Conservation (phyloP, 139 green algal species). For the Microglena sp. region DNA sequence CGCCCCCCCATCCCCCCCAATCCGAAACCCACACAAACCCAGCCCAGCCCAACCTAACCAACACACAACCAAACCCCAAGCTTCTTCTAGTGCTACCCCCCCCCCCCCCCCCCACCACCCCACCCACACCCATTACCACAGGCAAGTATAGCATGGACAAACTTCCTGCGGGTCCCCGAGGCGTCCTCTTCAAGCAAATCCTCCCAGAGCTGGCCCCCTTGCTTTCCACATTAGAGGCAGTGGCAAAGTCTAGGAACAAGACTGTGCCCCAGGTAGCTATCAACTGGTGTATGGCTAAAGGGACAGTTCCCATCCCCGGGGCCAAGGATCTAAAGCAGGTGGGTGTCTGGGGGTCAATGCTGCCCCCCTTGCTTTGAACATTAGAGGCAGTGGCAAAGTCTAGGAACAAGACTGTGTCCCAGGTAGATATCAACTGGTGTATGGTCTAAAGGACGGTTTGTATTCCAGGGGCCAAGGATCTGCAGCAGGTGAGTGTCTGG, state of each 20-base stretch:
- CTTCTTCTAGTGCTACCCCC: no score
- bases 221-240: no score
- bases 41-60: no score
- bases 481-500: slow-evolving; percentile 58
- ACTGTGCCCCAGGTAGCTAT: slow-evolving; percentile 79
- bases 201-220: slow-evolving; percentile 63
- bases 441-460: slow-evolving; percentile 85
- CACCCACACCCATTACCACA: no score
- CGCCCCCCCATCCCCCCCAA: no score
- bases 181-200: slow-evolving; percentile 68
- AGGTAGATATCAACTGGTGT: slow-evolving; percentile 72
- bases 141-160: slow-evolving; percentile 60
- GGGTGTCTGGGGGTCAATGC: no score
- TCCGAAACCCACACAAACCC: no score
- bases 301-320: slow-evolving; percentile 88
- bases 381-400: not conserved
- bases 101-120: no score
- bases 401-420: not conserved
- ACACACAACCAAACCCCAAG: no score
- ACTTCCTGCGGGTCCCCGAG: slow-evolving; percentile 61
- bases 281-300: slow-evolving; percentile 93
- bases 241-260: slow-evolving; percentile 51
- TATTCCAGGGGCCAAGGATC: slow-evolving; percentile 84
- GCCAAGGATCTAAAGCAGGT: slow-evolving; percentile 72
- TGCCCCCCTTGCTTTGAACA: not conserved